phyloP scores from a whole-genome alignment of 495 filamentous ascomycete genomes.

The Aspergillus sparsus region DNA sequence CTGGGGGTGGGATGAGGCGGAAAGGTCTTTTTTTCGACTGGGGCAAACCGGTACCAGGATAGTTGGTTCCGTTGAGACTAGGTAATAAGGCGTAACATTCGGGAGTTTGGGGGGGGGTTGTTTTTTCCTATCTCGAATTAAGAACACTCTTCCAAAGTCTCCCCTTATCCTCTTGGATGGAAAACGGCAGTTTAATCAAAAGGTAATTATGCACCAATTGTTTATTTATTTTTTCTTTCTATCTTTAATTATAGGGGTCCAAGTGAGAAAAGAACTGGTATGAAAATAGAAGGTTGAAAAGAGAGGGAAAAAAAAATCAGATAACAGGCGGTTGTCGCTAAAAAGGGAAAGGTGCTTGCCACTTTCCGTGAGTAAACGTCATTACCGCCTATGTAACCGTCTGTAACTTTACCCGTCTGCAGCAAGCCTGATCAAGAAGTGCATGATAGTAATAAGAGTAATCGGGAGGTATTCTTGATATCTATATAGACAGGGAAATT shows the following conservation, averaged over 20 bases:
- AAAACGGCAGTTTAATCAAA: background rate
- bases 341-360: slow-evolving; percentile 10
- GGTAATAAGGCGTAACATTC: slow-evolving; percentile 21
- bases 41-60: slow-evolving; percentile 31
- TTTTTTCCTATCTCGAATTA: slow-evolving; percentile 7
- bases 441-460: too few species aligned
- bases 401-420: slow-evolving; percentile 23
- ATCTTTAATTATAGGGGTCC: background rate
- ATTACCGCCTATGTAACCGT: slow-evolving; percentile 20
- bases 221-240: background rate
- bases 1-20: slow-evolving; percentile 34
- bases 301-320: slow-evolving; percentile 5
- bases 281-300: background rate
- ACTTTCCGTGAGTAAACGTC: slow-evolving; percentile 20
- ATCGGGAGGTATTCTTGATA: background rate
- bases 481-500: background rate
- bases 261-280: slow-evolving; percentile 1
- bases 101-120: slow-evolving; percentile 7
- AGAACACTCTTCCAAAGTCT: too few species aligned
- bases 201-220: slow-evolving; percentile 8
- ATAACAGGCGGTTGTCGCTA: slow-evolving; percentile 6
- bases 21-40: slow-evolving; percentile 24
- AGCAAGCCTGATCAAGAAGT: slow-evolving; percentile 7
- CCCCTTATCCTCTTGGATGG: background rate
- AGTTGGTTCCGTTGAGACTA: slow-evolving; percentile 28